Evolutionary conservation across 2,329 filamentous ascomycete genomes (phyloP), one percentile per base, ranked within the genome.

Genomic region (Arthrobotrys sinensis): DNA sequence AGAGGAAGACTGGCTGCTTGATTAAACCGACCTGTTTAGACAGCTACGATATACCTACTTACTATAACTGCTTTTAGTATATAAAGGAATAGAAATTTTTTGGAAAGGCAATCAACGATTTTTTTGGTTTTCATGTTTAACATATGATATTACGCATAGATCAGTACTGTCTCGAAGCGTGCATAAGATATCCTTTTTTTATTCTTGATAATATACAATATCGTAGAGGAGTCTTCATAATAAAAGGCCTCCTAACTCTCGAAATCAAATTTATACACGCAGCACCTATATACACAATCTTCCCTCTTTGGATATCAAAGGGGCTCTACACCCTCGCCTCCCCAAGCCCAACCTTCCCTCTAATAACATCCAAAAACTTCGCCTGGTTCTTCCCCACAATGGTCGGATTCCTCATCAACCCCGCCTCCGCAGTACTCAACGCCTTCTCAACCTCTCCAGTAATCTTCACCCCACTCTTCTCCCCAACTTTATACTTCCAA

Each of bases 371-470:
- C 67, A 77, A 52, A 55, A 77, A 77, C 50, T 32, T 62, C 14
- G 24, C 60, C 50, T 65, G 48, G 10, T 77, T 40, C 60, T 45
- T 60, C n/a, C 70, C 73, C 21, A n/a, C 50, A 63, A 71, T 66
- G n/a, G 43, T 77, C 19, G 73, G 60, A 48, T 77, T 77, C 60
- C 40, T 77, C 73, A 66, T 66, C 46, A 77, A 28, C 50, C 73
- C 67, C 3, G 38, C 66, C 36, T 77, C 73, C 7, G 73, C 73
- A 32, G n/a, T 48, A 45, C 73, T 67, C 60, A 77, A 19, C 60
- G 50, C 32, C 50, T 12, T 55, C 32, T 45, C 21, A 53, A 32
- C 72, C 53, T 24, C 43, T 4, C 24, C 46, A 21, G 65, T 50
- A 19, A 53, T 43, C 38, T 36, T 11, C 16, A 73, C 52, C 5